Conservation (phyloP, 129 eudicot species). For the Gnaphalium uliginosum region DNA sequence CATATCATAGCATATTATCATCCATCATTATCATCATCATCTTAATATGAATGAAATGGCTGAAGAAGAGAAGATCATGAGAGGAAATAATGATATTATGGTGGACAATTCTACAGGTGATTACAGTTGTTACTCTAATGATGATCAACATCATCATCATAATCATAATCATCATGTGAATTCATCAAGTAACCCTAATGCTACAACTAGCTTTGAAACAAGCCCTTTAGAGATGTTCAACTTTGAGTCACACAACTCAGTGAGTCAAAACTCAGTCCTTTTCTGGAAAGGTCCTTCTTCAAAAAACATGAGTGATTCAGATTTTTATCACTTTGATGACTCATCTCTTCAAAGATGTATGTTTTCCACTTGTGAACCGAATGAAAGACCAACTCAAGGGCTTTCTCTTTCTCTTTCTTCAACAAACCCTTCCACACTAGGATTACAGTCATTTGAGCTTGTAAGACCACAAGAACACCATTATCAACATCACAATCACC, state of each 20-base stretch:
- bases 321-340: constrained; percentile 55
- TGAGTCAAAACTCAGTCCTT: constrained; percentile 42
- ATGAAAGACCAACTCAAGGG: constrained; percentile 83
- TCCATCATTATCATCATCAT: constrained; percentile 25
- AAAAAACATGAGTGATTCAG: constrained; percentile 42
- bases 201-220: constrained; percentile 40
- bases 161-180: constrained; percentile 21
- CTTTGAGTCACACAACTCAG: constrained; percentile 47
- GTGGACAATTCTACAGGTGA: constrained; percentile 30
- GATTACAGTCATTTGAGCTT: constrained; percentile 71
- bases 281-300: constrained; percentile 48
- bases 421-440: constrained; percentile 64
- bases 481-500: constrained; percentile 28
- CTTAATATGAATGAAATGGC: constrained; percentile 30
- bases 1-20: constrained; percentile 1
- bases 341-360: constrained; percentile 63
- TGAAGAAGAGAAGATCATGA: constrained; percentile 37
- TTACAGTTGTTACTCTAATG: constrained; percentile 34
- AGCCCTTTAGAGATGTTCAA: constrained; percentile 62
- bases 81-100: constrained; percentile 26
- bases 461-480: constrained; percentile 43
- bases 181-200: constrained; percentile 29
- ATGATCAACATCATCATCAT: constrained; percentile 11
- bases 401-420: constrained; percentile 80
- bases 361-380: constrained; percentile 62